Evolutionary conservation across 1,139 yeast species (phyloP).

Genomic region (Diutina catenulata): DNA sequence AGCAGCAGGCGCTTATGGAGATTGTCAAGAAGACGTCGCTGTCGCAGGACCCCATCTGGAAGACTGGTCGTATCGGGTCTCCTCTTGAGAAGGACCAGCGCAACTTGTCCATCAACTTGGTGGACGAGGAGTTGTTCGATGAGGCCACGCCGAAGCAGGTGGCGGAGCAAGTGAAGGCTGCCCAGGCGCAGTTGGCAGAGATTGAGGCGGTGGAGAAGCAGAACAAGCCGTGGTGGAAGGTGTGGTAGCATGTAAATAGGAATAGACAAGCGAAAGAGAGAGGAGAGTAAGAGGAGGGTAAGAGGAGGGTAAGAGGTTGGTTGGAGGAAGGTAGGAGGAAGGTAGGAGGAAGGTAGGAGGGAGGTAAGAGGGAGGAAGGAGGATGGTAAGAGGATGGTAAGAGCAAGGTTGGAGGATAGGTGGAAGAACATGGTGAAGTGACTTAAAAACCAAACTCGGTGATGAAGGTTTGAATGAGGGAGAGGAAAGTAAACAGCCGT

Average conservation of each 20-base stretch:
- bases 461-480: too few relatives aligned
- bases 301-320: background rate
- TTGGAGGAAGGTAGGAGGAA: background rate
- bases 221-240: slow-evolving; percentile 20
- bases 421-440: too few relatives aligned
- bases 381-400: too few relatives aligned
- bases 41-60: slow-evolving; percentile 72
- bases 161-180: slow-evolving; percentile 31
- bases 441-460: too few relatives aligned
- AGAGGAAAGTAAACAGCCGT: too few relatives aligned
- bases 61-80: slow-evolving; percentile 53
- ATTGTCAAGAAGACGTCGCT: slow-evolving; percentile 50
- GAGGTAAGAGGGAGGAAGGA: too few relatives aligned
- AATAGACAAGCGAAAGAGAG: background rate
- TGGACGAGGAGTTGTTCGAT: slow-evolving; percentile 40
- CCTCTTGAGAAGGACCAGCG: slow-evolving; percentile 44
- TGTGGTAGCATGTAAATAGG: slow-evolving; percentile 11
- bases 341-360: too few relatives aligned
- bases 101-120: slow-evolving; percentile 25
- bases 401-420: too few relatives aligned
- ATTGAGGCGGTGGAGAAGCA: slow-evolving; percentile 23
- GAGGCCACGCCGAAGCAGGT: slow-evolving; percentile 26
- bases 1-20: slow-evolving; percentile 55
- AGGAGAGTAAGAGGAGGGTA: background rate
- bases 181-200: slow-evolving; percentile 32